Evolutionary conservation across 805 yeast species (phyloP), one percentile per base, ranked within the genome.

Genomic region (Zygoascus bituminiphila): DNA sequence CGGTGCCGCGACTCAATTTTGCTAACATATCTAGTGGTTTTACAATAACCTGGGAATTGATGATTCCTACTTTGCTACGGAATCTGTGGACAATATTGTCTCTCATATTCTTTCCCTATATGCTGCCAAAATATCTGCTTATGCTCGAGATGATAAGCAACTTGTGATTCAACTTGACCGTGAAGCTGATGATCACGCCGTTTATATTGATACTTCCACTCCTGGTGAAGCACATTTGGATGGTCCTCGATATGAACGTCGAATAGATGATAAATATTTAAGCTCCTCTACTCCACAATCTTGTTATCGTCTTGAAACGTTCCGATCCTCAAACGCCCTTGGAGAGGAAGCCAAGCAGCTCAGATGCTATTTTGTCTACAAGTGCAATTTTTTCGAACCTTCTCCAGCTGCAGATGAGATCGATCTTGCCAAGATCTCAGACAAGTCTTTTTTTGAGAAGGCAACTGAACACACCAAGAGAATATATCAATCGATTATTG

Each of bases 91-190:
- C 46, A 85, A 82, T 52, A 84, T 91, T 56, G 89, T 86, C 15
- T 77, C 82, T 47, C 88, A 89, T 61, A 86, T 91, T 57, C 84
- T 84, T 61, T 84, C 96, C 8, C 73, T 91, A 47, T 91, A 91
- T 67, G 86, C 96, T 29, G 89, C 97, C 49, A 93, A 93, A 64
- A 77, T 93, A 47, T 93, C 91, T 57, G 95, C 96, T 6, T 86
- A 75, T 62, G 84, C 93, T 2, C 75, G 81, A 44, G 76, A 69
- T 49, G 70, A 73, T 61, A 55, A 67, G 62, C 69, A 70, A 53
- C 82, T 82, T 19, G 76, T 80, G 55, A 82, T 91, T 54, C 86
- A 82, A 54, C 86, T 88, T 64, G 82, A 82, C 63, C 76, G 88
- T 54, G 89, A 87, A 64, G 76, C 78, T 42, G 82, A 78, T 15